Evolutionary conservation across 768 basidiomycete genomes (phyloP).

Genomic region (Tylopilus balloui): DNA sequence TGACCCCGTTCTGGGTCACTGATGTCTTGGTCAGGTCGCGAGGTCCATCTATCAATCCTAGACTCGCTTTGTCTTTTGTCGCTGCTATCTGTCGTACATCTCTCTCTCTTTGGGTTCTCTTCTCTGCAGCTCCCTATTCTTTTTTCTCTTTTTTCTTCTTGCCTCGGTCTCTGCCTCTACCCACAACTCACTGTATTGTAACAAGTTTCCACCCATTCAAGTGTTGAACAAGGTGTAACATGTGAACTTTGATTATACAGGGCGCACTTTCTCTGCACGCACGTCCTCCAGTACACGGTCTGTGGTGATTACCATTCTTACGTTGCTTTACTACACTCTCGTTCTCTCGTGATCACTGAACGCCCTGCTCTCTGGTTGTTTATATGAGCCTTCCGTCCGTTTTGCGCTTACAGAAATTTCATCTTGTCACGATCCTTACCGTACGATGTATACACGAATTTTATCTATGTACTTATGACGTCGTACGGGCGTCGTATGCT

Average conservation of each 20-base stretch:
- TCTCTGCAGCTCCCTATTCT: constrained; percentile 14
- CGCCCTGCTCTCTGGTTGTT: constrained; percentile 11
- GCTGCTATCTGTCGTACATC: constrained; percentile 77
- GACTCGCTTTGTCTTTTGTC: constrained; percentile 56
- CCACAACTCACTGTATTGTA: constrained; percentile 81
- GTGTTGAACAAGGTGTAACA: constrained; percentile 55
- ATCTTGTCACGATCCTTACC: constrained; percentile 29
- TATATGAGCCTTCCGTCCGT: constrained; percentile 16
- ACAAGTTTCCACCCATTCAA: constrained; percentile 49
- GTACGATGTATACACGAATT: constrained; percentile 27
- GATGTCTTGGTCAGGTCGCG: constrained; percentile 51
- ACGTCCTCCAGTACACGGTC: constrained; percentile 12
- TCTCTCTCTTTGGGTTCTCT: constrained; percentile 58
- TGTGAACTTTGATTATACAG: constrained; percentile 42
- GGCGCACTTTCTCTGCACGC: constrained; percentile 16
- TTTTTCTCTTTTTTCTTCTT: constrained; percentile 7
- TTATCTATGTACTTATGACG: constrained; percentile 22
- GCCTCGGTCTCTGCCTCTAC: constrained; percentile 30
- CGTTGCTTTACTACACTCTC: constrained; percentile 12
- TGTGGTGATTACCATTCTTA: constrained; percentile 13
- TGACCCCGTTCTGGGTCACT: background rate
- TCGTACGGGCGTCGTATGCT: constrained; percentile 27
- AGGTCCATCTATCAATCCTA: constrained; percentile 74
- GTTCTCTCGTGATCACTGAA: constrained; percentile 11
- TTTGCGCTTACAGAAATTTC: constrained; percentile 12